Base-by-base conservation (phyloP, 371 early-diverging fungal species). In the Dichotomocladium elegans region DNA sequence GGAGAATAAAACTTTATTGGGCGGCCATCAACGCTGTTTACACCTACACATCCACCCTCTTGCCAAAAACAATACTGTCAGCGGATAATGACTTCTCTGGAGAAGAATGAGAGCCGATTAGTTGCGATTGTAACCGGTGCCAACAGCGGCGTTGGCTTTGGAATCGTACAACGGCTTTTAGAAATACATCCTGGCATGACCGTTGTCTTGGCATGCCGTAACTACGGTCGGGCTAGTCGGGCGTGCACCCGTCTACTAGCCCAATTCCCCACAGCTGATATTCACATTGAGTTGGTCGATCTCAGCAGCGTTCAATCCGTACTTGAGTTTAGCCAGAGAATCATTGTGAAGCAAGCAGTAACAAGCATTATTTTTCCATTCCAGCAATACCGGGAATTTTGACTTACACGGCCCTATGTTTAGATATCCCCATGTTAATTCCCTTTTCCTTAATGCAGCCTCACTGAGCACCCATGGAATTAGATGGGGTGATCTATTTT, bases 361-460 rank as follows among this genome's bases (percentile, higher is more conserved):
- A 50, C 19, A 21, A 12, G 37, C 21, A 21, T 37, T 5, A 17
- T n/a, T 37, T 1, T 7, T 8, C 9, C 37, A 8, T 21, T 6
- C 35, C 35, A n/a, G 35, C 15, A n/a, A 14, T 35, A 14, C 9
- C 10, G 27, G 19, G 5, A 44, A 8, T 47, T 22, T 21, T 57
- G 21, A n/a, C 26, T 17, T 29, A 19, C n/a, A 35, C 11, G 46
- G 8, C 19, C 5, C 17, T 10, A 9, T 25, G 9, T 26, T 41
- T 24, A 74, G 76, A 31, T 85, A 75, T 56, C 11, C 40, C 3
- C 58, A 68, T 15, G 48, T 93, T 1, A 81, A 89, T 53, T 75
- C 72, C 37, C 58, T 94, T 41, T 87, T 87, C 57, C 85, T 89
- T 57, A 94, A 94, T 57, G 94, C 94, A 4, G 94, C 93, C 0